phyloP scores from a whole-genome alignment of 331 rosid species.

The Cydonia oblonga region DNA sequence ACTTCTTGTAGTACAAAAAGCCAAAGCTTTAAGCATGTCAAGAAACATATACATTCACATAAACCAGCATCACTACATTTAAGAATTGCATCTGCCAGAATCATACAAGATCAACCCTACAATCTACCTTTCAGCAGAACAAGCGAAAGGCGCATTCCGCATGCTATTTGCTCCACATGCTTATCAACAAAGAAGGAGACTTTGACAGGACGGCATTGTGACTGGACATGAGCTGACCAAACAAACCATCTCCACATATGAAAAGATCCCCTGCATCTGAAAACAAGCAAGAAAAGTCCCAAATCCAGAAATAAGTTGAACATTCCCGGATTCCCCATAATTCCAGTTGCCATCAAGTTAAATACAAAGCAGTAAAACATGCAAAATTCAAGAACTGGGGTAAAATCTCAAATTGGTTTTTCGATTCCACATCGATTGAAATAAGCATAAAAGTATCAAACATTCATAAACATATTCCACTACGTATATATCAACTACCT shows the following conservation, averaged over 20 bases:
- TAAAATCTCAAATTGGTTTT: neutral
- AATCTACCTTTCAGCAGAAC: conserved; percentile 58
- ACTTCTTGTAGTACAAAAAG: neutral
- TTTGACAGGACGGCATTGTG: conserved; percentile 43
- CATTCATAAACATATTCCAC: neutral
- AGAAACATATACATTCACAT: neutral
- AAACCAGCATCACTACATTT: neutral
- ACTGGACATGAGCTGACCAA: conserved; percentile 72
- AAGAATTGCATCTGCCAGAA: neutral
- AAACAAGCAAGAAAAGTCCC: conserved; percentile 9
- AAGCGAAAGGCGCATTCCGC: conserved; percentile 91
- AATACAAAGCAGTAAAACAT: neutral
- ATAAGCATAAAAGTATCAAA: neutral
- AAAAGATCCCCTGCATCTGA: conserved; percentile 49
- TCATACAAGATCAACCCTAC: neutral
- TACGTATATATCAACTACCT: neutral
- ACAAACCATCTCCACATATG: conserved; percentile 84
- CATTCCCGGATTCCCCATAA: neutral
- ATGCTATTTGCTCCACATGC: conserved; percentile 50
- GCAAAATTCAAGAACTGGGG: neutral
- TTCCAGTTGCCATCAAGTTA: neutral
- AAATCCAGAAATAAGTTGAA: neutral
- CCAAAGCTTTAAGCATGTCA: neutral
- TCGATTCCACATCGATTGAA: neutral
- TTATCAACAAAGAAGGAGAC: conserved; percentile 46